phyloP scores from a whole-genome alignment of 106 monocot genomes.

The Acanthochlamys bracteata region DNA sequence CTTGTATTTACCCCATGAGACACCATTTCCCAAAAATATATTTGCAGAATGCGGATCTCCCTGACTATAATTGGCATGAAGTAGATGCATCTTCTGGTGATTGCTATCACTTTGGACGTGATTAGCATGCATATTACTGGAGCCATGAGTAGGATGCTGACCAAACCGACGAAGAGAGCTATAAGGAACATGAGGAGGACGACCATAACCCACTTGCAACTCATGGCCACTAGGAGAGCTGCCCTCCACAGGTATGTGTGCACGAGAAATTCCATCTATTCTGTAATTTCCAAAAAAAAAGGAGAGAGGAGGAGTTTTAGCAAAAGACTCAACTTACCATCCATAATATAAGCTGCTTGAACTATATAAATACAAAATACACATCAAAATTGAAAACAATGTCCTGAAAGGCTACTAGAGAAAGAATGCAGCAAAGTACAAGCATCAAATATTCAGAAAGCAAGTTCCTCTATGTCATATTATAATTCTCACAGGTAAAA shows the following conservation, averaged over 20 bases:
- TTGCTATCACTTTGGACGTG: constrained; percentile 16
- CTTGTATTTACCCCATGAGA: constrained; percentile 83
- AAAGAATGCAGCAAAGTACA: not conserved
- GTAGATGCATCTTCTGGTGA: constrained; percentile 20
- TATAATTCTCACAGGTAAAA: too few relatives aligned
- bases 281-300: constrained; percentile 31
- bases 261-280: constrained; percentile 28
- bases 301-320: too few relatives aligned
- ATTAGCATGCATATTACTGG: constrained; percentile 23
- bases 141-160: constrained; percentile 44
- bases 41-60: constrained; percentile 29
- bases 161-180: constrained; percentile 54
- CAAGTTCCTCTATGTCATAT: too few relatives aligned
- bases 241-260: constrained; percentile 24
- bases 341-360: not conserved
- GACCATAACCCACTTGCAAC: constrained; percentile 27
- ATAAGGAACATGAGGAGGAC: constrained; percentile 25
- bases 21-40: constrained; percentile 27
- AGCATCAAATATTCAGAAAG: too few relatives aligned
- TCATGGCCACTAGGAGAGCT: constrained; percentile 29
- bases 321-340: not conserved
- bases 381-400: not conserved
- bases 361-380: not conserved
- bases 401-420: not conserved
- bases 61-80: constrained; percentile 16